Conservation (phyloP, 1,284 basidiomycete species). For the Anthracocystis walkeri region DNA sequence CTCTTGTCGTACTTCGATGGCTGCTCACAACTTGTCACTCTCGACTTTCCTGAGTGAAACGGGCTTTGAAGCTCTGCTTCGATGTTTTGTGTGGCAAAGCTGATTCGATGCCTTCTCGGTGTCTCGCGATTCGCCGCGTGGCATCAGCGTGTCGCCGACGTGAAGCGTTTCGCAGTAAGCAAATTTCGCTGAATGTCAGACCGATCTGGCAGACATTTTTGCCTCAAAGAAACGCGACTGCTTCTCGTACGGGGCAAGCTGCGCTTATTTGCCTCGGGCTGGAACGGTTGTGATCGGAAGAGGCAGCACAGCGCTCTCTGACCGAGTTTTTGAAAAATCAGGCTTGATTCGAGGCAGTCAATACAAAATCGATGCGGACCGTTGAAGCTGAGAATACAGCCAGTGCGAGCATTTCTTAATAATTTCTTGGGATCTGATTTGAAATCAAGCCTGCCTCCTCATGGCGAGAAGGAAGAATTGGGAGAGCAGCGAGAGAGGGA, state of each 20-base stretch:
- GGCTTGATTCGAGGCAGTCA: neutral
- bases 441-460: conserved; percentile 16
- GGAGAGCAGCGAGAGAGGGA: neutral
- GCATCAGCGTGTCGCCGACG: neutral
- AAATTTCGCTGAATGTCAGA: conserved; percentile 3
- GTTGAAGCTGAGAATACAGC: neutral
- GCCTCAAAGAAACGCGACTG: neutral
- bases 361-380: neutral
- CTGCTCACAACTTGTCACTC: too few species aligned
- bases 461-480: neutral
- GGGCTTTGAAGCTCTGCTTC: too few species aligned
- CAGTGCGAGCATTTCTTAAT: neutral
- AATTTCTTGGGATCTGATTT: conserved; percentile 5
- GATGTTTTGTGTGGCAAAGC: neutral
- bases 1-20: too few species aligned
- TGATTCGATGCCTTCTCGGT: too few species aligned
- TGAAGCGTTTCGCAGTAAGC: neutral
- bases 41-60: too few species aligned
- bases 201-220: neutral
- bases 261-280: conserved; percentile 17
- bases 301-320: conserved; percentile 13
- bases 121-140: neutral
- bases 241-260: conserved; percentile 18
- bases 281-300: conserved; percentile 50
- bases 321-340: neutral